Conservation (phyloP, 306 rosid genomes). For the Arachis hypogaea region DNA sequence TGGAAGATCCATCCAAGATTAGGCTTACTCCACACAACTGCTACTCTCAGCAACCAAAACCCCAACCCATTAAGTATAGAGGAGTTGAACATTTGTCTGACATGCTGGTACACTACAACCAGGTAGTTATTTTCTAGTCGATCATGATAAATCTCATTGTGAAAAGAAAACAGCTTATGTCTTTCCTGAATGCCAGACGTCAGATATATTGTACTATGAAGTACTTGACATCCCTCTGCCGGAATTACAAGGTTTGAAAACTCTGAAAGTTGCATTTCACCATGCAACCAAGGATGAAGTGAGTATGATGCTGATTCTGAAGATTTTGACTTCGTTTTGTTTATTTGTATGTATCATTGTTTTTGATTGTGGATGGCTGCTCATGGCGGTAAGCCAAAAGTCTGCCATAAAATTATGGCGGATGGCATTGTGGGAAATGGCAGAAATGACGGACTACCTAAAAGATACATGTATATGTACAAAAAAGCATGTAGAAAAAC, state of each 20-base stretch:
- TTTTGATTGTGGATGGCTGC: too few relatives aligned
- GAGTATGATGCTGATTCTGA: conserved; percentile 46
- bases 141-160: conserved; percentile 30
- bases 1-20: conserved; percentile 80
- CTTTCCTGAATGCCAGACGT: conserved; percentile 59
- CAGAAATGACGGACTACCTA: too few relatives aligned
- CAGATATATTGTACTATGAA: conserved; percentile 85
- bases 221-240: conserved; percentile 94
- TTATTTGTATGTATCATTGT: too few relatives aligned
- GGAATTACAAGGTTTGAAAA: conserved; percentile 88
- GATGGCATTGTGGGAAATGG: too few relatives aligned
- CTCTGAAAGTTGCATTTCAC: conserved; percentile 87
- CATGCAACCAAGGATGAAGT: conserved; percentile 89
- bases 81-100: conserved; percentile 85
- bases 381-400: too few relatives aligned
- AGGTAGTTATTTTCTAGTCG: conserved; percentile 53
- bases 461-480: too few relatives aligned
- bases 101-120: conserved; percentile 92
- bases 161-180: conserved; percentile 12
- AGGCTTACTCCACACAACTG: conserved; percentile 91
- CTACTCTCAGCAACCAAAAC: conserved; percentile 94
- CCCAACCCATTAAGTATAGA: conserved; percentile 84
- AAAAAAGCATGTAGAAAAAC: too few relatives aligned
- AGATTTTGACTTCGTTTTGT: too few relatives aligned
- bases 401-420: too few relatives aligned